A percentile compares a stretch with the other conserved stretches of the same genome.
These are phyloP conservation scores for Ophiostoma novo-ulmi DNA, from an alignment of 2,329 filamentous ascomycete genomes.

Conservation along the genomic window DNA sequence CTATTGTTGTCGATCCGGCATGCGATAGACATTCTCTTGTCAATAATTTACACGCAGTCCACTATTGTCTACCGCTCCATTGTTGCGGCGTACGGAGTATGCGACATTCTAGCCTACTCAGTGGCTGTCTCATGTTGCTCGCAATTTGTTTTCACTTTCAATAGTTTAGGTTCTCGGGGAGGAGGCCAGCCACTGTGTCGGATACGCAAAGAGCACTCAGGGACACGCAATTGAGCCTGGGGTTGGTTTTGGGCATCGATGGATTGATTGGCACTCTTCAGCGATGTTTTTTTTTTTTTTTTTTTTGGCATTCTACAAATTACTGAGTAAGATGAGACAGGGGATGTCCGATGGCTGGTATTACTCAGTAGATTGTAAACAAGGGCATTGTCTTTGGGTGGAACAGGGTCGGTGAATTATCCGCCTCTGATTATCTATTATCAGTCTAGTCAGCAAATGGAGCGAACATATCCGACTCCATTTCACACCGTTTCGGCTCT, in stretches of 20 bases:
- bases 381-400: not conserved
- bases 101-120: not conserved
- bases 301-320: not conserved
- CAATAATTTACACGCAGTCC: not conserved
- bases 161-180: too few species aligned
- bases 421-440: not conserved
- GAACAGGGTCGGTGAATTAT: not conserved
- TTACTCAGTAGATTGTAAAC: too few species aligned
- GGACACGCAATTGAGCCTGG: not conserved
- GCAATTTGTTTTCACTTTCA: not conserved
- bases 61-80: not conserved
- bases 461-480: not conserved
- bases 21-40: not conserved
- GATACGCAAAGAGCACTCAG: not conserved
- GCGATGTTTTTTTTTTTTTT: too few species aligned
- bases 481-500: not conserved
- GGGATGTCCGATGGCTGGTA: slow-evolving; percentile 1
- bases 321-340: not conserved
- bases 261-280: not conserved
- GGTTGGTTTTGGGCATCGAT: slow-evolving; percentile 8
- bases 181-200: not conserved
- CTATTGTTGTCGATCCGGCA: not conserved
- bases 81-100: not conserved
- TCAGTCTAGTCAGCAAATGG: not conserved
- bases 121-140: slow-evolving; percentile 6